Base-by-base conservation (phyloP, 2,329 filamentous ascomycete genomes). In the Sordariomycetes sp. region DNA sequence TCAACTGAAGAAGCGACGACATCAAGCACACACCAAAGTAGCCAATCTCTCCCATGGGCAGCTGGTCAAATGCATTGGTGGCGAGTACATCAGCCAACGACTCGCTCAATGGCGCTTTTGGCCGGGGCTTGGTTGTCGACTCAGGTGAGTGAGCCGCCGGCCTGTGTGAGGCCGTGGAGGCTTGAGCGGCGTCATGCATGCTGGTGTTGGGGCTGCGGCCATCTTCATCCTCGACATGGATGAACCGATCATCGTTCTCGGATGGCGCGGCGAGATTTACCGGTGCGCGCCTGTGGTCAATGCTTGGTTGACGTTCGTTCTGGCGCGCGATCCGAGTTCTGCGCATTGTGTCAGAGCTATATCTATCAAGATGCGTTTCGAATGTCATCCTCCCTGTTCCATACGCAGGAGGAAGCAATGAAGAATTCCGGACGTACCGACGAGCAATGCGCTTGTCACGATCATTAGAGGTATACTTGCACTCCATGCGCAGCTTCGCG, bases 1-100 rank as follows among this genome's bases (percentile, higher is more conserved):
- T 31, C 9, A 18, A 6, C 29, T 11, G 18, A 29, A 11, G 21
- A 18, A 21, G 5, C n/a, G 34, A 7, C 9, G 8, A n/a, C 32
- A 3, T 15, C n/a, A n/a, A 14, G 8, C 15, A 35, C 35, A 39
- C 30, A 47, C 47, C 47, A 36, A 50, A 50, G 21, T 49, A 49
- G 35, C 45, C 46, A 37, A 51, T 52, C 10, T 15, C 46, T 1
- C 37, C 40, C 9, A 33, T 37, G 3, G 49, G 42, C 15, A 40
- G 36, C 11, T 49, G 46, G 33, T 54, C 51, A 35, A 54, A 53
- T 3, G 45, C 41, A 1, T 44, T 44, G 3, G 51, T 48, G 7
- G 51, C 51, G 5, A 51, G 37, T 8, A 46, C 46, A 32, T 54
- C 51, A 6, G 47, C 42, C 5, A 40, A 40, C 4, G 48, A 45